These are phyloP conservation scores for Bombardia bombarda DNA, from an alignment of 495 filamentous ascomycete species.

Conservation along the genomic window DNA sequence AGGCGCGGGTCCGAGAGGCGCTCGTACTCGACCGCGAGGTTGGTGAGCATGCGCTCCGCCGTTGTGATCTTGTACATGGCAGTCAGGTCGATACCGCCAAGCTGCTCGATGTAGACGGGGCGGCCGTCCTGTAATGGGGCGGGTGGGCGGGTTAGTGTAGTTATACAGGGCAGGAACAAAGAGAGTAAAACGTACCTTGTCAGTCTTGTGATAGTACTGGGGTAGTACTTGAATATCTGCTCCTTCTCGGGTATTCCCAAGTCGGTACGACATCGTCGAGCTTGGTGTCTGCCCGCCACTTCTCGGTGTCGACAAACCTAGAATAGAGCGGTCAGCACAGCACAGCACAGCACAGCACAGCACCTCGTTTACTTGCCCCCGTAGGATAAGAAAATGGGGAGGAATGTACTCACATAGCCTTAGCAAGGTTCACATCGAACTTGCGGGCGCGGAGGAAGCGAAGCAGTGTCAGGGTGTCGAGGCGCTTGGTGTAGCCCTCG, in stretches of 20 bases:
- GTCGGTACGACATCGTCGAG: constrained; percentile 75
- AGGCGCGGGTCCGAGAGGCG: constrained; percentile 86
- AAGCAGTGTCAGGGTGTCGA: constrained; percentile 87
- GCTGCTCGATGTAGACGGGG: constrained; percentile 92
- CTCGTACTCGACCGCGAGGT: constrained; percentile 95
- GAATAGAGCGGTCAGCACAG: constrained; percentile 14
- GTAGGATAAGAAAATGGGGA: neutral
- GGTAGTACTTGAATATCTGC: constrained; percentile 85
- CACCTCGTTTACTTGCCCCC: neutral
- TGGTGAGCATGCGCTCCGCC: constrained; percentile 86
- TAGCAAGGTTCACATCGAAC: constrained; percentile 76
- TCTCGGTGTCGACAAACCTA: constrained; percentile 87
- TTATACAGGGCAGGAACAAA: neutral
- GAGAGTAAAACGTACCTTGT: constrained; percentile 58
- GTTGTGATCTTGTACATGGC: constrained; percentile 88
- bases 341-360: no score
- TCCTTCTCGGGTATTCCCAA: constrained; percentile 89
- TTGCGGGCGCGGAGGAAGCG: constrained; percentile 91
- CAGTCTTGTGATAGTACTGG: constrained; percentile 99
- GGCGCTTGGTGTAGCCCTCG: constrained; percentile 70
- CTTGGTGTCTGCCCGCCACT: constrained; percentile 73
- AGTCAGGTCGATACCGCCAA: constrained; percentile 84
- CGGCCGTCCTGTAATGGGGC: constrained; percentile 67
- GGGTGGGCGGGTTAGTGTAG: constrained; percentile 3
- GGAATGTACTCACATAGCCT: constrained; percentile 64